phyloP scores from a whole-genome alignment of 129 eudicot genomes.

The Solidago caesia region DNA sequence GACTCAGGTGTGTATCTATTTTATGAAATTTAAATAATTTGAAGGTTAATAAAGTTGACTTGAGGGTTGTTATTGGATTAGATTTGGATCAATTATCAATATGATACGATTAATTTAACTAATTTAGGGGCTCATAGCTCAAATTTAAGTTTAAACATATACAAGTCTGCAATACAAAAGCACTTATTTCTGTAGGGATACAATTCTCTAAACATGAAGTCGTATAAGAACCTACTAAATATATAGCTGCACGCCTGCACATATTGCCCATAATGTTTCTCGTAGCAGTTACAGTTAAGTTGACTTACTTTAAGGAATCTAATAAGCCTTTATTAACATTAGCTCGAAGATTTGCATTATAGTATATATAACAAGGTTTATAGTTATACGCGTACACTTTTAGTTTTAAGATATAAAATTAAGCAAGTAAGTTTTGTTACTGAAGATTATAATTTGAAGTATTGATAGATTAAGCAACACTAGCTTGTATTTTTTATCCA shows the following conservation, averaged over 20 bases:
- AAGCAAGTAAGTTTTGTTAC: no score
- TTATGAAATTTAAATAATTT: background rate
- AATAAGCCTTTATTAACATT: background rate
- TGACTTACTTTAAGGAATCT: constrained; percentile 4
- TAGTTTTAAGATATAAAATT: no score
- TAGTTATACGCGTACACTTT: background rate
- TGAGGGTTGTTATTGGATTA: constrained; percentile 5
- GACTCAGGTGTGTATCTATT: constrained; percentile 62
- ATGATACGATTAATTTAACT: background rate
- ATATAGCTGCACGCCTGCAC: no score
- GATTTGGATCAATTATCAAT: background rate
- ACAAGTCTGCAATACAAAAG: no score
- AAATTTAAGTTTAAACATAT: no score
- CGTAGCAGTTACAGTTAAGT: background rate
- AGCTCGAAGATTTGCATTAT: background rate
- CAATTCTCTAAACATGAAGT: no score
- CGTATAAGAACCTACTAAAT: no score
- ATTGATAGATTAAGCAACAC: background rate
- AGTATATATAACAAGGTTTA: background rate
- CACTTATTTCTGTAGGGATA: no score
- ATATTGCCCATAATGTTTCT: no score
- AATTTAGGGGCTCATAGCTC: background rate
- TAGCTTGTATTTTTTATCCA: background rate
- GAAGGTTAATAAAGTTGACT: background rate
- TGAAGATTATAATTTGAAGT: no score